These are phyloP conservation scores for Posidonia australis DNA, from an alignment of 106 monocot species.

Conservation along the genomic window DNA sequence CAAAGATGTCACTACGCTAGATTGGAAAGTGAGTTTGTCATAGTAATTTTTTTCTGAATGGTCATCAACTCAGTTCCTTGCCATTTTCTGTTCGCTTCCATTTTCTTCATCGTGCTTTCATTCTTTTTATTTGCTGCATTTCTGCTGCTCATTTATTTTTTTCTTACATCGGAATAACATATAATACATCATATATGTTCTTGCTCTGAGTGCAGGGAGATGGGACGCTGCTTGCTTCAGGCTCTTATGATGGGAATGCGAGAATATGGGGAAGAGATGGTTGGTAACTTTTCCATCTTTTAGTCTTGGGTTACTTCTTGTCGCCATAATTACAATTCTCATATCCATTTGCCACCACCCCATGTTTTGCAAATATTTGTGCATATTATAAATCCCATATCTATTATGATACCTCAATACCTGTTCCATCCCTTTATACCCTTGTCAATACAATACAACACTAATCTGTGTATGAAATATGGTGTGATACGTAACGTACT, in stretches of 20 bases:
- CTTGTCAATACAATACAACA: no score
- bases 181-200: neutral
- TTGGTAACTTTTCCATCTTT: constrained; percentile 18
- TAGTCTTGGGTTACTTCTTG: neutral
- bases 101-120: neutral
- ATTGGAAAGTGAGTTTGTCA: constrained; percentile 76
- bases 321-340: neutral
- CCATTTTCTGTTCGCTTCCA: neutral
- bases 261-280: constrained; percentile 94
- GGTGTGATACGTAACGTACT: no score
- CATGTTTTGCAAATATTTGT: no score
- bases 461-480: no score
- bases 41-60: neutral
- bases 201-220: constrained; percentile 52
- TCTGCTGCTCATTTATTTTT: neutral
- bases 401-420: no score
- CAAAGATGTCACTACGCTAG: constrained; percentile 97
- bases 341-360: no score
- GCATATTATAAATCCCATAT: no score
- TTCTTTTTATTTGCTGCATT: neutral
- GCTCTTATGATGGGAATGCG: constrained; percentile 98
- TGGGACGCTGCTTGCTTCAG: constrained; percentile 86
- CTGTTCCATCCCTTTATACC: no score
- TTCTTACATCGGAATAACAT: neutral
- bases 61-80: neutral